These are phyloP conservation scores for Exophiala calicioides DNA, from an alignment of 2,329 filamentous ascomycete species.

Conservation along the genomic window DNA sequence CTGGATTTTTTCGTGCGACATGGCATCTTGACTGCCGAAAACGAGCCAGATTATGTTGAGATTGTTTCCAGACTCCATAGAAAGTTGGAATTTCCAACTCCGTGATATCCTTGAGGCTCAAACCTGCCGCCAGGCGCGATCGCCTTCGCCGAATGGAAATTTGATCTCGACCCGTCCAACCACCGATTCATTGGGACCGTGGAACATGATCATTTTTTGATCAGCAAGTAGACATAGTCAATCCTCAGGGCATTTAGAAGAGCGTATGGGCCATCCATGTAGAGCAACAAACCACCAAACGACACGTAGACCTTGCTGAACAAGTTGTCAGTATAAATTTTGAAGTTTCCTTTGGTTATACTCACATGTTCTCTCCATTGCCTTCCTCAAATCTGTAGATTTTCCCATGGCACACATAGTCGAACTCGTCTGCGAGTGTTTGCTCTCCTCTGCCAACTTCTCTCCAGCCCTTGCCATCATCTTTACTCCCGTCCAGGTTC, in stretches of 20 bases:
- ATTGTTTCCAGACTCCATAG: slow-evolving; percentile 76
- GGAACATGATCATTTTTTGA: slow-evolving; percentile 72
- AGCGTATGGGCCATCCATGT: slow-evolving; percentile 90
- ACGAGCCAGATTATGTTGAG: slow-evolving; percentile 76
- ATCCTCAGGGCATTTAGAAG: slow-evolving; percentile 90
- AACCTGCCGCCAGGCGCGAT: slow-evolving; percentile 3
- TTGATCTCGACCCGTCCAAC: slow-evolving; percentile 2
- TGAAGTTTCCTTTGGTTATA: slow-evolving; percentile 34
- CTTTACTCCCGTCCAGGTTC: slow-evolving; percentile 79
- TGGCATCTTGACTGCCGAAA: slow-evolving; percentile 74
- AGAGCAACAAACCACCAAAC: slow-evolving; percentile 88
- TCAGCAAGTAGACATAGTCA: slow-evolving; percentile 87
- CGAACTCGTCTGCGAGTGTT: slow-evolving; percentile 56
- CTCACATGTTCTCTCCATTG: slow-evolving; percentile 83
- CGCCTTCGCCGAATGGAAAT: slow-evolving; percentile 25
- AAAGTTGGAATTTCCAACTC: slow-evolving; percentile 75
- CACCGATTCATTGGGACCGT: neutral
- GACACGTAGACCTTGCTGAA: slow-evolving; percentile 87
- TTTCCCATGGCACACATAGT: slow-evolving; percentile 55
- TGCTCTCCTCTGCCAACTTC: slow-evolving; percentile 62
- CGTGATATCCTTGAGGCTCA: slow-evolving; percentile 34
- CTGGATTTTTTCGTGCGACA: slow-evolving; percentile 89
- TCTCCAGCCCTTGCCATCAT: slow-evolving; percentile 75
- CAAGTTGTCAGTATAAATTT: slow-evolving; percentile 33
- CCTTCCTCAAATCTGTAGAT: slow-evolving; percentile 55